These are phyloP conservation scores for Collybiopsis confluens DNA, from an alignment of 768 basidiomycete genomes.

Conservation along the genomic window DNA sequence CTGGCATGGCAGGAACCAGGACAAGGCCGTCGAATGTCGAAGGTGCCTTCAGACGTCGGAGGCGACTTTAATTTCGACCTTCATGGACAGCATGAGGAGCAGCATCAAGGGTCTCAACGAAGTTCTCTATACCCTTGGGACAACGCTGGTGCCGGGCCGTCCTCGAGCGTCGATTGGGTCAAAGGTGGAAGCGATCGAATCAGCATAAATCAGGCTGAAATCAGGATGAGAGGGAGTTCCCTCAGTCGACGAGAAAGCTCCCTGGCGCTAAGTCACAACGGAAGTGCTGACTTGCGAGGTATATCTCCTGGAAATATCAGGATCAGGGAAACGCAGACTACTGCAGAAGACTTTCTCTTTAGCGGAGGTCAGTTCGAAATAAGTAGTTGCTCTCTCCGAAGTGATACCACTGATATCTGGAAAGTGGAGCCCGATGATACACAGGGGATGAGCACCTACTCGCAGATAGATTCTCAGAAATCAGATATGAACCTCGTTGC, in stretches of 20 bases:
- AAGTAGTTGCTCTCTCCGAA: neutral
- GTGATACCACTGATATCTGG: neutral
- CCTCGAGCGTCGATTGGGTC: constrained; percentile 46
- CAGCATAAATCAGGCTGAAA: constrained; percentile 49
- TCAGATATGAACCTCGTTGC: constrained; percentile 53
- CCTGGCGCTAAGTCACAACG: constrained; percentile 42
- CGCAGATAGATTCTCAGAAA: constrained; percentile 40
- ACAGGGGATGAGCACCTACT: constrained; percentile 7
- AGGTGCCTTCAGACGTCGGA: constrained; percentile 46
- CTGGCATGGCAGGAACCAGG: constrained; percentile 64
- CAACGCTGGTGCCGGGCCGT: constrained; percentile 59
- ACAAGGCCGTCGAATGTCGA: constrained; percentile 73
- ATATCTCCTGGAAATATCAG: constrained; percentile 49
- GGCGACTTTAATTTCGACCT: constrained; percentile 44
- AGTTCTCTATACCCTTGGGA: constrained; percentile 83
- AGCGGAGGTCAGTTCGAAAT: constrained; percentile 50
- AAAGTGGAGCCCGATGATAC: constrained; percentile 15
- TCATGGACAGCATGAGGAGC: no score
- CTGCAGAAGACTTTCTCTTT: constrained; percentile 63
- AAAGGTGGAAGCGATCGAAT: constrained; percentile 41
- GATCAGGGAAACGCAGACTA: constrained; percentile 36
- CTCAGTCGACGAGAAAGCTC: constrained; percentile 56
- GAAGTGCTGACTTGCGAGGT: constrained; percentile 36
- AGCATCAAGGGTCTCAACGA: constrained; percentile 51
- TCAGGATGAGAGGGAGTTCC: constrained; percentile 50